A percentile compares a stretch with the other conserved stretches of the same genome.
Conservation (phyloP, 1,284 basidiomycete genomes). For the Trichosporon sp. region DNA sequence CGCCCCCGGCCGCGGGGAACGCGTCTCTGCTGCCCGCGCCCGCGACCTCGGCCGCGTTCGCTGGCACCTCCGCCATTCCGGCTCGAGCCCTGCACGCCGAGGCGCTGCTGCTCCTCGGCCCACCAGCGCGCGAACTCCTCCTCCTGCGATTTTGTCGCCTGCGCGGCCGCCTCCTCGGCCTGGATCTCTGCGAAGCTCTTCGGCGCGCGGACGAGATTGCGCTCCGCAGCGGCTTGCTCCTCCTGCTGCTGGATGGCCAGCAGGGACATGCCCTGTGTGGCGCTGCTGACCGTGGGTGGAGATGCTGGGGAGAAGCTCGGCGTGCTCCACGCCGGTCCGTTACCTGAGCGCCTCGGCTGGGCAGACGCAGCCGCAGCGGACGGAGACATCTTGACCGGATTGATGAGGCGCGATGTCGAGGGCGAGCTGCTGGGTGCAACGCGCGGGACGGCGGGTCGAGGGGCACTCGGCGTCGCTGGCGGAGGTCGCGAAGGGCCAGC, state of each 20-base stretch:
- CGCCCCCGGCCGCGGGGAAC: conserved; percentile 13
- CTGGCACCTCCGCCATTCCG: background rate
- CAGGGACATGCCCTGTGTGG: conserved; percentile 59
- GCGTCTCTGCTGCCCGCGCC: conserved; percentile 13
- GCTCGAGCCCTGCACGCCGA: background rate
- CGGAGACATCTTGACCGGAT: conserved; percentile 10
- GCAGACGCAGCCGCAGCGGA: background rate
- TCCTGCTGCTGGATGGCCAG: conserved; percentile 77
- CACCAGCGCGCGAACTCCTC: conserved; percentile 80
- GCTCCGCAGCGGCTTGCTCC: conserved; percentile 53
- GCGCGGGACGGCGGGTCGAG: conserved; percentile 7
- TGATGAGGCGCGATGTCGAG: conserved; percentile 14
- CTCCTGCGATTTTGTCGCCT: conserved; percentile 54
- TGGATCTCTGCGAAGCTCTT: conserved; percentile 76
- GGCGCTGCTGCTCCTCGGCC: conserved; percentile 69
- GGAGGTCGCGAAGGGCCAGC: background rate
- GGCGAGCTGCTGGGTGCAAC: conserved; percentile 10
- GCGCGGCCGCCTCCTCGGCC: conserved; percentile 60
- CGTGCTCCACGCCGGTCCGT: conserved; percentile 15
- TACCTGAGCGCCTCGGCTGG: conserved; percentile 9
- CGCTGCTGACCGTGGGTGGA: conserved; percentile 21
- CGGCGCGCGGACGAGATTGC: conserved; percentile 26
- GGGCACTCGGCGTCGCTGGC: background rate
- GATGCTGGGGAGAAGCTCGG: conserved; percentile 9
- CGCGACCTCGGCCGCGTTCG: conserved; percentile 8